Percentiles rank a stretch among this genome's conserved stretches.
Conservation (phyloP, 2,329 filamentous ascomycete genomes). For the Fusarium albosuccineum region DNA sequence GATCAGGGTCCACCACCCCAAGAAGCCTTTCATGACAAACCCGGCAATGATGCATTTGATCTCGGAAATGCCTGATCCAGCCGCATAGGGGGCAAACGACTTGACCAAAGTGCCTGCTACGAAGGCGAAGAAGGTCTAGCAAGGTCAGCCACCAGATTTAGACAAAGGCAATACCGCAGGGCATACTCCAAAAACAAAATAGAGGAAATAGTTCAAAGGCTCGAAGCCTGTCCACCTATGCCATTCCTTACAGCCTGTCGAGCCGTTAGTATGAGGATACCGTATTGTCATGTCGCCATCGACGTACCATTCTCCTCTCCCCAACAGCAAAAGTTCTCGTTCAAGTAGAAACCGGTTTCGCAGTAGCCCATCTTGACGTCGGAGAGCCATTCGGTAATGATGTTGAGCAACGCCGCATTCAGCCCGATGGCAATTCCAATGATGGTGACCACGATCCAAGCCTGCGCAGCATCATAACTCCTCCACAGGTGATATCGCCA, state of each 20-base stretch:
- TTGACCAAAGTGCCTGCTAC: slow-evolving; percentile 88
- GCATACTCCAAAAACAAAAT: slow-evolving; percentile 84
- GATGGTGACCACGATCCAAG: slow-evolving; percentile 96
- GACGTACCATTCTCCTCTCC: slow-evolving; percentile 83
- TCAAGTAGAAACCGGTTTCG: slow-evolving; percentile 94
- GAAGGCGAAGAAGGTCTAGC: slow-evolving; percentile 80
- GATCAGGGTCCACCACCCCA: slow-evolving; percentile 89
- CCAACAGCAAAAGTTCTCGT: slow-evolving; percentile 98
- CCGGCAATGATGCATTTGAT: slow-evolving; percentile 99
- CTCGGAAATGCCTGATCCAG: slow-evolving; percentile 96
- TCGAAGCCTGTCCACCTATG: slow-evolving; percentile 85
- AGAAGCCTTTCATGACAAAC: slow-evolving; percentile 98
- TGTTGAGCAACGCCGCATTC: slow-evolving; percentile 93
- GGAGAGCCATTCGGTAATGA: slow-evolving; percentile 95
- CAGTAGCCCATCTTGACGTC: slow-evolving; percentile 98
- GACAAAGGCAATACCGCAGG: not conserved
- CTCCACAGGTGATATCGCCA: slow-evolving; percentile 87
- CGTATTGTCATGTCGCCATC: not conserved
- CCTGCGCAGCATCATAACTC: slow-evolving; percentile 95
- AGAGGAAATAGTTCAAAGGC: slow-evolving; percentile 86
- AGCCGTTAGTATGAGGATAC: slow-evolving; percentile 15
- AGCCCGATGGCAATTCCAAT: slow-evolving; percentile 93
- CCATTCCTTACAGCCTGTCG: slow-evolving; percentile 85
- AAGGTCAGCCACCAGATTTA: slow-evolving; percentile 18
- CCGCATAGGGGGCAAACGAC: slow-evolving; percentile 93